Evolutionary conservation across 2,329 filamentous ascomycete species (phyloP).

Genomic region (Claviceps capensis): DNA sequence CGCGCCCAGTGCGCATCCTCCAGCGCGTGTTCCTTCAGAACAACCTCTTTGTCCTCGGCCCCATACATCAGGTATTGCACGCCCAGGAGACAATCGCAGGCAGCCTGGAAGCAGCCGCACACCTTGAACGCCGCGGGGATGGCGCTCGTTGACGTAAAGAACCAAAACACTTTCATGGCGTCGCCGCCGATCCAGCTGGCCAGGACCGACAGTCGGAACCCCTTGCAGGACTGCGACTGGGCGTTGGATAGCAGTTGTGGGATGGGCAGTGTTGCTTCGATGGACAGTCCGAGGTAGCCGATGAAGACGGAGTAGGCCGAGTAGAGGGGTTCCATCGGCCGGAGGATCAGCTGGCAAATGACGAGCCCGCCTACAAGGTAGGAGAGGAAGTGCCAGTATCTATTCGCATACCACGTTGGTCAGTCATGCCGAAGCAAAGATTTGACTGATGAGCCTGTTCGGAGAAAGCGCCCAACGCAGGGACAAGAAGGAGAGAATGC

Average conservation of each 20-base stretch:
- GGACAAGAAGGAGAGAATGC: background rate
- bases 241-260: slow-evolving; percentile 66
- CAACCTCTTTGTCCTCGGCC: slow-evolving; percentile 25
- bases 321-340: slow-evolving; percentile 43
- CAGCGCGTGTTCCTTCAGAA: slow-evolving; percentile 25
- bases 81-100: slow-evolving; percentile 61
- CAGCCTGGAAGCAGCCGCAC: slow-evolving; percentile 69
- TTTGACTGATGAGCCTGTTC: background rate
- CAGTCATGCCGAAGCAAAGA: background rate
- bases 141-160: slow-evolving; percentile 55
- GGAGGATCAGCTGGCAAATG: slow-evolving; percentile 53
- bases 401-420: background rate
- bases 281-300: slow-evolving; percentile 61
- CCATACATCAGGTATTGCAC: slow-evolving; percentile 63
- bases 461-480: background rate
- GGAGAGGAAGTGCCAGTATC: slow-evolving; percentile 66
- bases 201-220: slow-evolving; percentile 63
- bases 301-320: slow-evolving; percentile 51
- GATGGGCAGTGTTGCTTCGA: slow-evolving; percentile 70
- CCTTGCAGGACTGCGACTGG: slow-evolving; percentile 55
- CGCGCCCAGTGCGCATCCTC: slow-evolving; percentile 18
- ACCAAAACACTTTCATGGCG: slow-evolving; percentile 79
- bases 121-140: slow-evolving; percentile 72
- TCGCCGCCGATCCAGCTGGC: slow-evolving; percentile 70
- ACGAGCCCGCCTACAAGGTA: slow-evolving; percentile 51